Evolutionary conservation across 208 protist species (phyloP), one percentile per base, ranked within the genome.

Genomic region (Trypanosoma grayi): DNA sequence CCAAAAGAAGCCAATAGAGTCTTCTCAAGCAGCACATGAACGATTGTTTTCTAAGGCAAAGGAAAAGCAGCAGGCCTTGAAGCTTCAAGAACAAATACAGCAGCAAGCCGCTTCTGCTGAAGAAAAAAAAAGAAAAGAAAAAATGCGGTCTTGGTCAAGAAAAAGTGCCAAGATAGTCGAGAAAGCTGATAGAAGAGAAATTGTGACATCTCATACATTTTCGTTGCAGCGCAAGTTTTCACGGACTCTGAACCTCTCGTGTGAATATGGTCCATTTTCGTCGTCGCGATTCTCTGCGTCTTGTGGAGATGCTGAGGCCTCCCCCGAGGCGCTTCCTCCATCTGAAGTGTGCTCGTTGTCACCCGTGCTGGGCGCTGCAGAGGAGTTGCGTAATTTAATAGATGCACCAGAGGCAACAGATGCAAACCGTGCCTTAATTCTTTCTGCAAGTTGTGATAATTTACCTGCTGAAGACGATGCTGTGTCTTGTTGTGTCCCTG

Each of bases 41-140:
- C 80, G 84, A 9, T 77, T 91, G 20, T 91, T 77, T 53, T 41
- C 66, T 2, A 48, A 4, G n/a, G 80, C 78, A 22, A 71, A 63
- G 16, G 37, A 44, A 48, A 72, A 75, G 53, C 84, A 87, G 58
- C 53, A 82, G 6, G 18, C 44, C 2, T 25, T 65, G 44, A 55
- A 48, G 52, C 75, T 85, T 40, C 22, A 61, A 18, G 80, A 85
- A 53, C 48, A 73, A 58, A 77, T 77, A 52, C 46, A 44, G 47
- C 66, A 73, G 46, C 66, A 81, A 48, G 66, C 48, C 2, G 37
- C 24, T 2, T 50, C 77, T 2, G 54, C 60, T 22, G 63, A 39
- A 43, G 34, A 36, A 47, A 66, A 75, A 47, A 54, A 44, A 37
- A 44, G 48, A 24, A 48, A 61, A 36, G 59, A 45, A 18, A 45